These are phyloP conservation scores for Ceriops zippeliana DNA, from an alignment of 345 rosid genomes.

Conservation along the genomic window DNA sequence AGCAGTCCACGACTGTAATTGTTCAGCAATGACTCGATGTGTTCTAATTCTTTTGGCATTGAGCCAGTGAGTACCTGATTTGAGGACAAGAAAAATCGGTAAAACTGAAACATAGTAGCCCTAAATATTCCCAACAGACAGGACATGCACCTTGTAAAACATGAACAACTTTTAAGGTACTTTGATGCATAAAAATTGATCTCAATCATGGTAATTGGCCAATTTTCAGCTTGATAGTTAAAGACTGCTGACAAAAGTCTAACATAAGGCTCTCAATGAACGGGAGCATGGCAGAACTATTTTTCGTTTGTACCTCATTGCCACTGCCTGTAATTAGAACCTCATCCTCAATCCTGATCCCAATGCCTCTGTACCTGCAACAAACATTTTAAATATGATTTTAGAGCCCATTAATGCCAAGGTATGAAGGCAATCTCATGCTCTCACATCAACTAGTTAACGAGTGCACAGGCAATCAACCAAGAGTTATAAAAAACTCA, in stretches of 20 bases:
- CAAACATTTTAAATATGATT: background rate
- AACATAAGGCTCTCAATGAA: background rate
- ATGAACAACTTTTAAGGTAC: too few relatives aligned
- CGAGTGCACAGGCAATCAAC: background rate
- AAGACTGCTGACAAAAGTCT: background rate
- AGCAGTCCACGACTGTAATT: conserved; percentile 35
- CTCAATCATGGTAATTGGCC: background rate
- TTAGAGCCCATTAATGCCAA: background rate
- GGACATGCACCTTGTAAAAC: too few relatives aligned
- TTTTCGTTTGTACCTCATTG: conserved; percentile 50
- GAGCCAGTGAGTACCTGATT: conserved; percentile 90
- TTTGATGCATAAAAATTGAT: background rate
- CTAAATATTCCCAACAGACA: too few relatives aligned
- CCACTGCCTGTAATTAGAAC: conserved; percentile 92
- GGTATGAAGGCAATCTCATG: background rate
- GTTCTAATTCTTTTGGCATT: conserved; percentile 86
- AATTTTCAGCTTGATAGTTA: background rate
- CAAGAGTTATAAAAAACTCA: background rate
- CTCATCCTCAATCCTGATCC: conserved; percentile 95
- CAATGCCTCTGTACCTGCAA: conserved; percentile 74
- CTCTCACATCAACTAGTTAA: background rate
- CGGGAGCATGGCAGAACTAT: background rate
- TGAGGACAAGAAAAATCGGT: background rate
- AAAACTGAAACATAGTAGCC: background rate
- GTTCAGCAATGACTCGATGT: conserved; percentile 66